Evolutionary conservation across 345 rosid species (phyloP).

Genomic region (Bruguiera parviflora): DNA sequence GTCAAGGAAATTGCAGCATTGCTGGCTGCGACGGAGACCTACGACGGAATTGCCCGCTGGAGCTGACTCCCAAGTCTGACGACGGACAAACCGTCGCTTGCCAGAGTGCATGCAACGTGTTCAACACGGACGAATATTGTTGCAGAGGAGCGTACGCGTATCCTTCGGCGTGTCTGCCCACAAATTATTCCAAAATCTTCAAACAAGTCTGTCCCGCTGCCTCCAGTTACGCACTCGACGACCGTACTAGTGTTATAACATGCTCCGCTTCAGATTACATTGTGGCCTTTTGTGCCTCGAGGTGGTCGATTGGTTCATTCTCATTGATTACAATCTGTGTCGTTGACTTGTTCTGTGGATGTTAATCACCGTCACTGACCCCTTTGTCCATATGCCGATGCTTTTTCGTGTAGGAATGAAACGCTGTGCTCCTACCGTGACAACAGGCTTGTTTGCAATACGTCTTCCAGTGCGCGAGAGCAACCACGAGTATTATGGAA

Average conservation of each 20-base stretch:
- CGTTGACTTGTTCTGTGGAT: too few species aligned
- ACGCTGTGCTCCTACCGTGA: slow-evolving; percentile 37
- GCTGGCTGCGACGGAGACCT: slow-evolving; percentile 59
- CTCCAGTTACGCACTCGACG: slow-evolving; percentile 55
- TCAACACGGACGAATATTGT: slow-evolving; percentile 51
- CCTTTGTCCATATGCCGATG: too few species aligned
- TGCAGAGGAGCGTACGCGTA: slow-evolving; percentile 48
- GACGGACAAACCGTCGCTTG: slow-evolving; percentile 48
- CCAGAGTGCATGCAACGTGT: slow-evolving; percentile 52
- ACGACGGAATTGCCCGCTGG: slow-evolving; percentile 39
- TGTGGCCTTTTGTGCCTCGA: slow-evolving; percentile 51
- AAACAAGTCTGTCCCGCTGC: slow-evolving; percentile 62
- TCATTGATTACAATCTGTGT: too few species aligned
- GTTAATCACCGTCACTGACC: too few species aligned
- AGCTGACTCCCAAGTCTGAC: slow-evolving; percentile 33
- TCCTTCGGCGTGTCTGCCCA: slow-evolving; percentile 37
- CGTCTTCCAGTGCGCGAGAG: not conserved
- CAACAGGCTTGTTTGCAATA: slow-evolving; percentile 27
- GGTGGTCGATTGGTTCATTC: slow-evolving; percentile 25
- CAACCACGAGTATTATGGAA: slow-evolving; percentile 14
- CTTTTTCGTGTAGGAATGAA: slow-evolving; percentile 28
- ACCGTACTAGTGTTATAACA: slow-evolving; percentile 43
- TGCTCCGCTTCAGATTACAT: slow-evolving; percentile 47
- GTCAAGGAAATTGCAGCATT: slow-evolving; percentile 46
- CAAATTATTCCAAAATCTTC: slow-evolving; percentile 53